Base-by-base conservation (phyloP, 2,329 filamentous ascomycete species). In the Rutstroemia sydowiana region DNA sequence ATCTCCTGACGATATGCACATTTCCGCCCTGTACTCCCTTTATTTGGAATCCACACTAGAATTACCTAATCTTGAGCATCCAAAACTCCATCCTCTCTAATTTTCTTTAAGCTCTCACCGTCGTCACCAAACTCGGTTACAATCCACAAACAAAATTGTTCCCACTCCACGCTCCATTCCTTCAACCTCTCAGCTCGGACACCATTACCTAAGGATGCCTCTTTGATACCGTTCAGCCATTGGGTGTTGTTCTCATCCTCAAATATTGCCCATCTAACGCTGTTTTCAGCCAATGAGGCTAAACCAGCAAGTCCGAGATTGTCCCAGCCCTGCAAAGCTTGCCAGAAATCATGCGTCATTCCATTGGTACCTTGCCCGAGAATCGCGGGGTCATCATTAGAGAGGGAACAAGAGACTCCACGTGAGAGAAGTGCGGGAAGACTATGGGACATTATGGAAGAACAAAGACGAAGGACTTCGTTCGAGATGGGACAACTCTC, bases 261-360 rank as follows among this genome's bases (percentile, higher is more conserved):
- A 61, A 91, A 95, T 20, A 85, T 86, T 8, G 89, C 85, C 88
- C 89, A 97, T 37, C 88, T 78, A 41, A 97, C 82, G 59, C 88
- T 95, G 65, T 95, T 97, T 75, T 97, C 90, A 0, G 90, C 92
- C 61, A 98, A 75, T 52, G 84, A 87, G 0, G 87, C 92, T 48
- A 97, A 71, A 0, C 91, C 92, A 10, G 88, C 89, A 2, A 97
- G 75, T 0, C 91, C 93, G 13, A 96, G 78, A 64, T 95, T 95
- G 54, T 95, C 85, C 81, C 91, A 93, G 0, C 88, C 91, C 69
- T 95, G 90, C 18, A 96, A 72, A 1, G 87, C 86, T 69, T 95
- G 89, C 88, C 89, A 96, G 69, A 95, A 95, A 70, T 96, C 90
- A 68, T 95, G 88, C 1, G 87, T 92, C 77, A 93, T 84, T 34